Base-by-base conservation (phyloP, 129 eudicot genomes). In the Pseudognaphalium luteoalbum region DNA sequence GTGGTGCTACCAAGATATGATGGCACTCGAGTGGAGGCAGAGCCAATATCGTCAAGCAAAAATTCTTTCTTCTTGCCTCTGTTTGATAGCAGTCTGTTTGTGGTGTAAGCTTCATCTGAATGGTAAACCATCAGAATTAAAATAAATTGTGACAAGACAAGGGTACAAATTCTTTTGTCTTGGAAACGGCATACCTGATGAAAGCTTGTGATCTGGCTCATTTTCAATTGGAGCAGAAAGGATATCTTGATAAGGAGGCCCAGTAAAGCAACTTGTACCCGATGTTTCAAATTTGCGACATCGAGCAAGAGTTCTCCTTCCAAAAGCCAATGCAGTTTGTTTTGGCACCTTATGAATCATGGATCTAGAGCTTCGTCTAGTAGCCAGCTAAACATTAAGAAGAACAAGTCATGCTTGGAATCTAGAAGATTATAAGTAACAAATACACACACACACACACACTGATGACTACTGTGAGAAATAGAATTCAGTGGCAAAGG, bases 31-130 rank as follows among this genome's bases (percentile, higher is more conserved):
- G 50, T 57, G 70, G 70, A 9, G 30, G 64, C 47, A 8, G n/a
- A 37, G 37, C 77, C 62, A 58, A 78, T 90, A 75, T 88, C 88
- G 56, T 92, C 91, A 58, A 92, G 98, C 54, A 82, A 58, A 44
- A 87, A 80, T 85, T 92, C 96, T 73, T 83, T 92, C 79, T 83
- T 92, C 82, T 77, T 89, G 47, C 91, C 93, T 83, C 90, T 85
- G 88, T 87, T 92, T 66, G 82, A 81, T 81, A 81, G 76, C 16
- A 89, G 93, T 21, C 91, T 89, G 22, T 72, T 84, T 85, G 78
- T 81, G 0, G 92, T 88, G 57, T 87, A 85, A 68, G 81, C 85
- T 28, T 83, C 86, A 70, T 91, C 92, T 51, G 88, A 84, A 59
- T 32, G 4, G 34, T 32, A 32, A 32, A 4, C 34, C 34, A 15